phyloP scores from a whole-genome alignment of 805 yeast genomes.

The Lachancea cidri region DNA sequence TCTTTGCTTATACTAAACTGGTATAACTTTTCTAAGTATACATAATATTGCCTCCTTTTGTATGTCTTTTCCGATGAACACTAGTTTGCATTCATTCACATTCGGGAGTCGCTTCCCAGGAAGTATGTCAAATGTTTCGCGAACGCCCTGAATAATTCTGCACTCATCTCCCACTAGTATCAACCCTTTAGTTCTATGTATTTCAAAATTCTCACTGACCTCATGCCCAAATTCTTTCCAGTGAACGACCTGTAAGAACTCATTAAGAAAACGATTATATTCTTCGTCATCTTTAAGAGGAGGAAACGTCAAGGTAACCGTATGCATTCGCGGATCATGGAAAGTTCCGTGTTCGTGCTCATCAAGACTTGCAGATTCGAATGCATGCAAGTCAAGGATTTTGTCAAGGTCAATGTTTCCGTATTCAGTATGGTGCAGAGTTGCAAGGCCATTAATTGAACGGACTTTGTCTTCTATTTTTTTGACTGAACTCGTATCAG shows the following conservation, averaged over 20 bases:
- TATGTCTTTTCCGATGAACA: slow-evolving; percentile 69
- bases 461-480: slow-evolving; percentile 33
- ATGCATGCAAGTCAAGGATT: slow-evolving; percentile 76
- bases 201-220: slow-evolving; percentile 43
- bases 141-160: slow-evolving; percentile 81
- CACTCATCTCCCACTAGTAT: slow-evolving; percentile 42
- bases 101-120: slow-evolving; percentile 36
- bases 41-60: slow-evolving; percentile 31
- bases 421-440: slow-evolving; percentile 58
- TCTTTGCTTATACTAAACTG: too few species aligned
- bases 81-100: slow-evolving; percentile 49
- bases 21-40: slow-evolving; percentile 11
- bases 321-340: slow-evolving; percentile 51
- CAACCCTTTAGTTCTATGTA: slow-evolving; percentile 81
- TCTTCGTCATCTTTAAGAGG: slow-evolving; percentile 33
- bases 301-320: slow-evolving; percentile 46
- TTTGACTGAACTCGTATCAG: slow-evolving; percentile 19
- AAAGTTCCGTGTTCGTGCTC: slow-evolving; percentile 19
- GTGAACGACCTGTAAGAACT: slow-evolving; percentile 60
- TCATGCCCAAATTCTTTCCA: slow-evolving; percentile 58
- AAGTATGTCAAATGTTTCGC: slow-evolving; percentile 83
- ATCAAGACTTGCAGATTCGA: slow-evolving; percentile 38
- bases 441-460: slow-evolving; percentile 64
- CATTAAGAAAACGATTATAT: slow-evolving; percentile 44
- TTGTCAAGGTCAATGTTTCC: slow-evolving; percentile 65